Evolutionary conservation across 1,284 basidiomycete genomes (phyloP), one percentile per base, ranked within the genome.

Genomic region (Somion occarium): DNA sequence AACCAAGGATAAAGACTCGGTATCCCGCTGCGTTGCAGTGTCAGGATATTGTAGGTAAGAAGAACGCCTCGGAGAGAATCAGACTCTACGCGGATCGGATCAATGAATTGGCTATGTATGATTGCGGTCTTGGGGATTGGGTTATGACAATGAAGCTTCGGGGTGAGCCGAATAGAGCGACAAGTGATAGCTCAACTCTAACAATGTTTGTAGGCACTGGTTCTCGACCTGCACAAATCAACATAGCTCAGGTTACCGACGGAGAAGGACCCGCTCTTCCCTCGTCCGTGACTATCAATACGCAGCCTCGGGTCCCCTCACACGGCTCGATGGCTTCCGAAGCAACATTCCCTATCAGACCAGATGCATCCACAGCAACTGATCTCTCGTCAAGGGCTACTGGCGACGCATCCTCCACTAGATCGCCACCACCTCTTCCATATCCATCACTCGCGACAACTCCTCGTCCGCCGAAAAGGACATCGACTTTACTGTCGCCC

Each of bases 41-140:
- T 59, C 73, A 76, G 19, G 88, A 94, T 61, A 76, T 96, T 11
- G 69, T 79, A 50, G 58, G 61, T 11, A 75, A 79, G 66, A 80
- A 77, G 60, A 84, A 75, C 25, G 61, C 88, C 0, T 64, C 83
- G 2, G 93, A 96, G 62, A 76, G 93, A 38, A 89, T 88, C 45
- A 66, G 74, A 25, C 80, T 82, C 43, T 97, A 96, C 63, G 88
- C 89, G 5, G 70, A 73, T 55, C 93, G 92, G 68, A 89, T 95
- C 58, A 91, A 92, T 61, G 91, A 93, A 60, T 69, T 96, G 19
- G 79, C 82, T 44, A 71, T 75, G 53, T 83, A 83, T 58, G 90
- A 94, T 62, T 88, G 85, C 60, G 92, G 93, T 18, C 66, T 96
- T 53, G 71, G 73, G 13, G 84, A 88, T 22, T 95, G 93, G 93